phyloP scores from a whole-genome alignment of 169 alveolate species.

The Eimeria zaria region DNA sequence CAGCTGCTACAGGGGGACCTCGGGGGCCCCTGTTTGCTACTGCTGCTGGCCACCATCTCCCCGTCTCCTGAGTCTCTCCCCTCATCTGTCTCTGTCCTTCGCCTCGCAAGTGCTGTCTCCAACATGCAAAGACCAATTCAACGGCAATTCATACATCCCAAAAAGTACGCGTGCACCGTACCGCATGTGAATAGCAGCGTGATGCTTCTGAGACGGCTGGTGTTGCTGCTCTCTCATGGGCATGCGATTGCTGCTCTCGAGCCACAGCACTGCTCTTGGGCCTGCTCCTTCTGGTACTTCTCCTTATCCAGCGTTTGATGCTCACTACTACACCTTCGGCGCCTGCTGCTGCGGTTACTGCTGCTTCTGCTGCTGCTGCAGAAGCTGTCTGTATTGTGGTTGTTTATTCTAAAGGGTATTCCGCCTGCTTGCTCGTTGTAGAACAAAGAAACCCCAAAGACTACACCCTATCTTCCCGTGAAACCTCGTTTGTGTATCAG shows the following conservation, averaged over 20 bases:
- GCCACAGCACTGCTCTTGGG: not conserved
- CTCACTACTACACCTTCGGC: not conserved
- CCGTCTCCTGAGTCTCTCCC: not conserved
- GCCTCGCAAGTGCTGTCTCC: not conserved
- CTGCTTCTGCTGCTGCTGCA: not conserved
- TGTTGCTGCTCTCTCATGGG: not conserved
- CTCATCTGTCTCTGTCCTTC: not conserved
- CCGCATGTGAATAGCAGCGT: not conserved
- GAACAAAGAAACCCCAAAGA: not conserved
- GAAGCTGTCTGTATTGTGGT: not conserved
- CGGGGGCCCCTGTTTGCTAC: not conserved
- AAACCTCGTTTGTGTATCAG: not conserved
- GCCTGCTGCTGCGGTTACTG: constrained; percentile 5
- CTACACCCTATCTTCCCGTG: not conserved
- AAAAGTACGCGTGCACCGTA: not conserved
- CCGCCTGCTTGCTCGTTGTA: not conserved
- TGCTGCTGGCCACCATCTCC: constrained; percentile 4
- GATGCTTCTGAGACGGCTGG: not conserved
- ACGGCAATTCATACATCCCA: not conserved
- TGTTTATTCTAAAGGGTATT: not conserved
- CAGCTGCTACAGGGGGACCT: not conserved
- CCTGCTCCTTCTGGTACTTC: not conserved
- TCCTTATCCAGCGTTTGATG: not conserved
- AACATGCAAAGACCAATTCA: not conserved
- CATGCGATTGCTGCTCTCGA: not conserved